Base-by-base conservation (phyloP, 305 asterid species). In the Fraxinus xanthoxyloides region DNA sequence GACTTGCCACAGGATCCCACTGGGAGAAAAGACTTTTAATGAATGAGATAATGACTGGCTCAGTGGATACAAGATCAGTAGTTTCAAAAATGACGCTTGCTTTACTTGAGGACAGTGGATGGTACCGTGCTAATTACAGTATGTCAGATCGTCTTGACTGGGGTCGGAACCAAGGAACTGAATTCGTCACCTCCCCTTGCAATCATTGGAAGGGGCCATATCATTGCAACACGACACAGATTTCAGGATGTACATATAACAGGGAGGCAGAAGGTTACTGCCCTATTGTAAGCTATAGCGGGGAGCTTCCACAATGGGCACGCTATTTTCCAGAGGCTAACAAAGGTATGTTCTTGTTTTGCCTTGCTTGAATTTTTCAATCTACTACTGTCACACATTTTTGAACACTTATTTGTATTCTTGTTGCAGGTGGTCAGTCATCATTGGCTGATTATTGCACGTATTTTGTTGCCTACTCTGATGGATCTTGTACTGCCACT, bases 41-140 rank as follows among this genome's bases (percentile, higher is more conserved):
- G 99, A 95, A 95, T 80, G 98, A 97, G 93, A 97, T 97, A 21
- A 95, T 97, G 99, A 97, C 99, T 2, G 99, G 99, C 82, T 97
- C 99, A 7, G 99, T 97, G 61, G 99, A 97, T 85, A 93, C 98
- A 21, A 91, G 98, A 90, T 97, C 98, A 61, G 98, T 97, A 40
- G 98, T 97, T 83, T 97, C 99, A 24, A 95, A 92, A 87, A 95
- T 97, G 98, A 97, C 98, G 2, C 97, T 97, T 73, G 98, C 99
- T 84, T 87, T 97, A 81, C 97, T 97, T 28, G 99, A 97, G 88
- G 99, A 97, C 81, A 95, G 98, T 85, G 99, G 99, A 80, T 97
- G 99, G 99, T 97, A 97, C 89, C 87, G 83, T 74, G 98, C 99
- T 84, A 93, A 97, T 85, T 97, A 97, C 90, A 93, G 97, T 80